phyloP scores from a whole-genome alignment of 345 rosid species.

The Anastatica hierochuntica region DNA sequence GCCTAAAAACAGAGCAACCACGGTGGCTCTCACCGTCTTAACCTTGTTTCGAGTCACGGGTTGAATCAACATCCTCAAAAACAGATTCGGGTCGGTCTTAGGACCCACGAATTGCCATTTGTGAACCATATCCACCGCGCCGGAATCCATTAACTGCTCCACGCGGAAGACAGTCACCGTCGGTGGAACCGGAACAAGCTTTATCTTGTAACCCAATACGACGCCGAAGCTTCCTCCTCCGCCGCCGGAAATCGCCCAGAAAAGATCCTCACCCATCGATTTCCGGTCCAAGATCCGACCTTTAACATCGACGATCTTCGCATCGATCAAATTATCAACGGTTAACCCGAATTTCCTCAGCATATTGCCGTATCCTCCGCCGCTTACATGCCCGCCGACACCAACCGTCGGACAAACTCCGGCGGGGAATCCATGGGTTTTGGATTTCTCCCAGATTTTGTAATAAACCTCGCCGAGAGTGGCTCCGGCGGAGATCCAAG shows the following conservation, averaged over 20 bases:
- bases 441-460: constrained; percentile 30
- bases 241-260: constrained; percentile 52
- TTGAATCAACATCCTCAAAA: constrained; percentile 55
- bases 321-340: constrained; percentile 41
- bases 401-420: constrained; percentile 56
- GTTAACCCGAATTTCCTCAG: constrained; percentile 42
- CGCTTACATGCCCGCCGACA: constrained; percentile 52
- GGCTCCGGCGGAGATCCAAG: constrained; percentile 48
- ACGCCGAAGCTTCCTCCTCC: constrained; percentile 52
- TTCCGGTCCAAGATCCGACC: constrained; percentile 35
- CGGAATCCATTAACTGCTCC: constrained; percentile 22
- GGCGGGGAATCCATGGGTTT: constrained; percentile 40
- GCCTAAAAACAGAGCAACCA: constrained; percentile 34
- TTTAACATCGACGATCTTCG: constrained; percentile 40
- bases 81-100: constrained; percentile 28
- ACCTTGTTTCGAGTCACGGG: constrained; percentile 28
- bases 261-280: constrained; percentile 50
- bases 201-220: constrained; percentile 32
- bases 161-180: constrained; percentile 41
- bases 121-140: constrained; percentile 30
- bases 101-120: constrained; percentile 52
- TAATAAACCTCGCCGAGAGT: constrained; percentile 47
- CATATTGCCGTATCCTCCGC: constrained; percentile 50
- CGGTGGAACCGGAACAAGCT: constrained; percentile 39
- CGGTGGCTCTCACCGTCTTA: constrained; percentile 29